Conservation (phyloP, 148 eudicot species). For the Rhododendron ferrugineum region DNA sequence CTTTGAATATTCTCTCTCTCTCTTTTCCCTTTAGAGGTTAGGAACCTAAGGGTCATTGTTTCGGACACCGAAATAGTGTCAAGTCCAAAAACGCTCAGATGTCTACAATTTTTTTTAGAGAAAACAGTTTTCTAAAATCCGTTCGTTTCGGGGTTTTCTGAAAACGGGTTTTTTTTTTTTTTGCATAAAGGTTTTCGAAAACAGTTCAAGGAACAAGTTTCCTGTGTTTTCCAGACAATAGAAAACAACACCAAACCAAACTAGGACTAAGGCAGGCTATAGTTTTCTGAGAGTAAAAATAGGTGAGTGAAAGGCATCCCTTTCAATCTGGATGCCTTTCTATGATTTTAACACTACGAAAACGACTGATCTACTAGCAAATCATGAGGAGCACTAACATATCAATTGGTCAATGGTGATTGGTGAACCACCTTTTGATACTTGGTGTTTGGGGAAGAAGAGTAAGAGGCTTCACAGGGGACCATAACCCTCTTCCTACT, state of each 20-base stretch:
- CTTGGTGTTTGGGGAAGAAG: conserved; percentile 24
- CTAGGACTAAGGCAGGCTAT: neutral
- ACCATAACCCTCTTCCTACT: conserved; percentile 31
- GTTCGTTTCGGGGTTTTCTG: neutral
- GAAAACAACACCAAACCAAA: conserved; percentile 1
- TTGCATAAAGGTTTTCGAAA: neutral
- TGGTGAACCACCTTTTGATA: conserved; percentile 8
- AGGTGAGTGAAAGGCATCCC: neutral
- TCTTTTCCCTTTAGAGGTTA: neutral
- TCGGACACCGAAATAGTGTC: neutral
- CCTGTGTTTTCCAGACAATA: neutral
- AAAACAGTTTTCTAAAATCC: neutral
- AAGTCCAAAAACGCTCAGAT: neutral
- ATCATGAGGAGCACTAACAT: conserved; percentile 1
- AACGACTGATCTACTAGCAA: conserved; percentile 15
- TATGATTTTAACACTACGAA: neutral
- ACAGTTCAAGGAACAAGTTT: neutral
- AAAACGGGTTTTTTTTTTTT: neutral
- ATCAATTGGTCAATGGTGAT: conserved; percentile 1
- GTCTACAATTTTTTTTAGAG: neutral
- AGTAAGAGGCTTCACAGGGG: conserved; percentile 30
- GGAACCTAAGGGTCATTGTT: conserved; percentile 2
- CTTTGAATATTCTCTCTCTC: neutral
- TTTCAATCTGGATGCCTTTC: neutral
- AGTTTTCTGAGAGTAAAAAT: neutral